These are phyloP conservation scores for Malania oleifera DNA, from an alignment of 164 flowering plant genomes.

Conservation along the genomic window DNA sequence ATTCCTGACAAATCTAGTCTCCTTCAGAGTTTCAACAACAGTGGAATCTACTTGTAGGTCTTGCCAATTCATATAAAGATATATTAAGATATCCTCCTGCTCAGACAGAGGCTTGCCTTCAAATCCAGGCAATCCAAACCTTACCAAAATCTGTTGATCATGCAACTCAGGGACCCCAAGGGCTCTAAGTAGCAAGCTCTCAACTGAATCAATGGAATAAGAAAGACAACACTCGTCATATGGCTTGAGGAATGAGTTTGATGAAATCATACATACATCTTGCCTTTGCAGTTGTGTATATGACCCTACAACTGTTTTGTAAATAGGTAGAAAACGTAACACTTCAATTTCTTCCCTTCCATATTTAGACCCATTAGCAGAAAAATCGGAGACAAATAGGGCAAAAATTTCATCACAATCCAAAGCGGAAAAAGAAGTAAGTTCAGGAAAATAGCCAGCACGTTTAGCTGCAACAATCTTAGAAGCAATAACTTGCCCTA, in stretches of 20 bases:
- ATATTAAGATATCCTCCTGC: constrained; percentile 77
- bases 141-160: constrained; percentile 77
- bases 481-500: constrained; percentile 74
- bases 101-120: constrained; percentile 62
- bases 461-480: constrained; percentile 76
- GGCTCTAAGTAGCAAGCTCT: constrained; percentile 47
- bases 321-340: constrained; percentile 74
- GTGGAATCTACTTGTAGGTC: constrained; percentile 68
- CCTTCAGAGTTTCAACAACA: constrained; percentile 60
- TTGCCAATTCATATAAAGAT: constrained; percentile 77
- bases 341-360: constrained; percentile 72
- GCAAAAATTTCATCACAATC: constrained; percentile 61
- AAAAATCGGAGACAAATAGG: constrained; percentile 70
- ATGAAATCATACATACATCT: constrained; percentile 73
- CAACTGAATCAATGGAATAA: constrained; percentile 47
- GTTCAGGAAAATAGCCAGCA: constrained; percentile 76
- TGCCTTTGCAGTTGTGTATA: constrained; percentile 48
- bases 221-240: constrained; percentile 67
- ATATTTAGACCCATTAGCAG: constrained; percentile 45
- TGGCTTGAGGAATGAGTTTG: constrained; percentile 80
- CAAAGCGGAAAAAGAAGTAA: constrained; percentile 42
- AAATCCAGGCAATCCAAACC: constrained; percentile 83
- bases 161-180: constrained; percentile 78
- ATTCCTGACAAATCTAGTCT: constrained; percentile 72
- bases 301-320: constrained; percentile 65